A percentile compares a stretch with the other conserved stretches of the same genome.
Evolutionary conservation across 495 filamentous ascomycete species (phyloP).

Genomic region (Tuber microsphaerosporum): DNA sequence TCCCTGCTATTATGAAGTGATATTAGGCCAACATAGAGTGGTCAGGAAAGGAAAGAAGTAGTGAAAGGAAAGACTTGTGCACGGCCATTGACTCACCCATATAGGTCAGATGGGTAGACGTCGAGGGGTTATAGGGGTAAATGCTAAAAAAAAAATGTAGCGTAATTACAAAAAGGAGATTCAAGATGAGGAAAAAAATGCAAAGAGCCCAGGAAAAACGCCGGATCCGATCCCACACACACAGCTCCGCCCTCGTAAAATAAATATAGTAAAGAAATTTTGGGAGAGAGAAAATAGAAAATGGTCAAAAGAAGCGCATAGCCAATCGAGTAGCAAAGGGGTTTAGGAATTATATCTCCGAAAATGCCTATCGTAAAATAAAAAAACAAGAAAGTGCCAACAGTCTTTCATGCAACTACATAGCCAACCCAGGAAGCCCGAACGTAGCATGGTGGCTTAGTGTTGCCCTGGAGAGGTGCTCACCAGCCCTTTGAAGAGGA

Average conservation of each 20-base stretch:
- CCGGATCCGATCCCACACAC: background rate
- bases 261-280: background rate
- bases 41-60: background rate
- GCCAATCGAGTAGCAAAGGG: background rate
- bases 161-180: background rate
- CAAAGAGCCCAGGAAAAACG: constrained; percentile 1
- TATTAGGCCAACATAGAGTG: background rate
- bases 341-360: background rate
- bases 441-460: background rate
- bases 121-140: background rate
- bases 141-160: background rate
- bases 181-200: background rate
- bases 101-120: background rate
- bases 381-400: background rate
- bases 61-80: background rate
- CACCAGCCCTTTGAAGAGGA: constrained; percentile 25
- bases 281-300: background rate
- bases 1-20: background rate
- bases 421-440: background rate
- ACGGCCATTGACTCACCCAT: background rate
- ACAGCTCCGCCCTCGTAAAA: background rate
- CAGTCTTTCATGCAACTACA: background rate
- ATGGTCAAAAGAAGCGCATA: background rate
- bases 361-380: background rate
- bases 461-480: background rate